Percentiles rank a stretch among this genome's conserved stretches.
Evolutionary conservation across 2,329 filamentous ascomycete genomes (phyloP).

Genomic region (Pestalotiopsis sp.): DNA sequence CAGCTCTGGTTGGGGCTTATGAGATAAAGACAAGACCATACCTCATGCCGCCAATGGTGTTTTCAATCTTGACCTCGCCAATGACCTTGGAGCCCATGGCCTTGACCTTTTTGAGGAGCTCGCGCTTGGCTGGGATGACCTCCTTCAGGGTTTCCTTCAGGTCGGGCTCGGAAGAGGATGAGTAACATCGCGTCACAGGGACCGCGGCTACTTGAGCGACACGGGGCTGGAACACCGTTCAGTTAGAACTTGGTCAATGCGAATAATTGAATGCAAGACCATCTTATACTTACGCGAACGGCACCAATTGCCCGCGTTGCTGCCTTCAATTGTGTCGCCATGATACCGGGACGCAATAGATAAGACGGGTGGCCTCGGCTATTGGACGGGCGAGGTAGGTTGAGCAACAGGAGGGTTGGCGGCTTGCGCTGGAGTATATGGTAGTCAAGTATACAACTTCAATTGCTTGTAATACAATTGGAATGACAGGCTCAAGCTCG

Average conservation of each 20-base stretch:
- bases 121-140: constrained; percentile 87
- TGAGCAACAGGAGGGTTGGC: neutral
- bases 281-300: constrained; percentile 54
- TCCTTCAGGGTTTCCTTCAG: constrained; percentile 84
- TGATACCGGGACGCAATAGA: constrained; percentile 31
- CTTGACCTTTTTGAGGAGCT: constrained; percentile 93
- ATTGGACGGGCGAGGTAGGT: neutral
- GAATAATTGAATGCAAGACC: neutral
- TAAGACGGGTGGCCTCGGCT: constrained; percentile 8
- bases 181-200: constrained; percentile 58
- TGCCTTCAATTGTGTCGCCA: constrained; percentile 65
- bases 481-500: neutral
- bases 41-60: constrained; percentile 94
- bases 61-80: constrained; percentile 91
- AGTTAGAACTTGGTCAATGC: neutral
- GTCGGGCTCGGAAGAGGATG: constrained; percentile 77
- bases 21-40: constrained; percentile 12
- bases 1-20: neutral
- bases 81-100: constrained; percentile 78
- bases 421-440: neutral
- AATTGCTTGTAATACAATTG: neutral
- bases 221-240: constrained; percentile 26
- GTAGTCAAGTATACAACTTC: neutral
- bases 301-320: constrained; percentile 64
- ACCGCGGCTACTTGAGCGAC: constrained; percentile 27